Evolutionary conservation across 2,329 filamentous ascomycete species (phyloP).

Genomic region (Trichoderma pleuroti): DNA sequence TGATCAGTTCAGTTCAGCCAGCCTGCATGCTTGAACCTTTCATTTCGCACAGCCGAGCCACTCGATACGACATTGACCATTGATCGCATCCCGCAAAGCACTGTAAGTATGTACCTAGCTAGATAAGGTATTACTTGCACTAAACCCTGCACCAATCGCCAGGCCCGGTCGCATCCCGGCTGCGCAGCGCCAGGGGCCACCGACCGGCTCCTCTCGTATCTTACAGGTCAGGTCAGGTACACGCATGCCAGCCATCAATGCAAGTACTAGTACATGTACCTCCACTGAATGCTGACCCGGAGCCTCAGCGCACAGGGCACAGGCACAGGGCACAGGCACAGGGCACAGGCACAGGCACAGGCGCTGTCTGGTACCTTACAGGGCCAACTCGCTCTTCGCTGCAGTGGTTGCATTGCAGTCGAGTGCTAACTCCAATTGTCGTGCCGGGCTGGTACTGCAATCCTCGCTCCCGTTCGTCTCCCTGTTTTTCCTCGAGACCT

Average conservation of each 20-base stretch:
- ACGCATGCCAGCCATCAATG: background rate
- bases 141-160: background rate
- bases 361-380: background rate
- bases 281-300: background rate
- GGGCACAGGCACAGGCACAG: background rate
- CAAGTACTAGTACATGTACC: background rate
- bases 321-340: background rate
- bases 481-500: background rate
- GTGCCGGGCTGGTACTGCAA: background rate
- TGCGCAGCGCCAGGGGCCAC: constrained; percentile 8
- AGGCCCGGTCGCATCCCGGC: background rate
- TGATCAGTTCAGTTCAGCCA: background rate
- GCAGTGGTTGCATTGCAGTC: background rate
- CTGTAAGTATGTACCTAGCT: no score
- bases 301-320: constrained; percentile 5
- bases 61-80: background rate
- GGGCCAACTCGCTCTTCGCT: background rate
- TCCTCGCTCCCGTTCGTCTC: background rate
- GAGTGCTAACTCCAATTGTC: background rate
- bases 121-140: background rate
- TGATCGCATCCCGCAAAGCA: background rate
- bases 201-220: constrained; percentile 4
- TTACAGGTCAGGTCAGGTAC: background rate
- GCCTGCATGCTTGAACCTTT: constrained; percentile 1
- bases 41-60: constrained; percentile 16